Percentiles rank a stretch among this genome's conserved stretches.
Evolutionary conservation across 306 rosid species (phyloP).

Genomic region (peach (Prunus persica)): Prunus_persica_NCBIv2 NC_034015.1:19698001-19698500

Average conservation of each 20-base stretch:
- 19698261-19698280: not conserved
- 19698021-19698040: conserved; percentile 20
- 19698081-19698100: conserved; percentile 7
- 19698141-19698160: conserved; percentile 9
- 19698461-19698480: not conserved
- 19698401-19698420: not conserved
- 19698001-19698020: conserved; percentile 1
- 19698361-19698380: not conserved
- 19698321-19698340: not conserved
- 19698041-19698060: not conserved
- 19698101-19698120: conserved; percentile 16
- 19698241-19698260: not conserved
- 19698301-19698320: not conserved
- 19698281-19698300: conserved; percentile 13
- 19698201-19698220: not conserved
- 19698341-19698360: not conserved
- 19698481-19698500: not conserved
- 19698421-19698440: not conserved
- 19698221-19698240: not conserved
- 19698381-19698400: not conserved
- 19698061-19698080: conserved; percentile 1
- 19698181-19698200: too few relatives aligned
- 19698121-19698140: conserved; percentile 22
- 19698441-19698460: not conserved
- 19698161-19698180: not conserved